Evolutionary conservation across 2,329 filamentous ascomycete species (phyloP), one percentile per base, ranked within the genome.

Genomic region (Hortaea sp.): DNA sequence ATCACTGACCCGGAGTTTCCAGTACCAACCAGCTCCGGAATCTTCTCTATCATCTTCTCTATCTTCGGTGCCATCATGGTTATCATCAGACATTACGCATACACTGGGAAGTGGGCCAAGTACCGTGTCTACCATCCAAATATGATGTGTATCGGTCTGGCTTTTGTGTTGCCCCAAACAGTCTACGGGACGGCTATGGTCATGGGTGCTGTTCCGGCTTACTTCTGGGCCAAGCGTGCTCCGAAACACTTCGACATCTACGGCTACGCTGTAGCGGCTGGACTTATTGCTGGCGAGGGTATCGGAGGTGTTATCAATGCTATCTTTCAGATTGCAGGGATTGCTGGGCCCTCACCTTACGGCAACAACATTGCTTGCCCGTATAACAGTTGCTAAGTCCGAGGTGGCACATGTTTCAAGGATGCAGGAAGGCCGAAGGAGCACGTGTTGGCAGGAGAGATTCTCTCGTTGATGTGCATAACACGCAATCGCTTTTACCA

Each of bases 231-330:
- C 41, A 78, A 73, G 66, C 72, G 67, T 58, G 72, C 68, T 53
- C 66, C 74, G 6, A 66, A 66, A 44, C 67, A 62, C 40, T 81
- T 77, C 60, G 77, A 80, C 49, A 66, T 77, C 30, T 79, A 59
- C 50, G 75, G 74, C 9, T 82, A 78, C 54, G 76, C 76, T 7
- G 66, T 81, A 39, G 78, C 75, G 2, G 75, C 75, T 30, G 78
- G 78, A 41, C 67, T 79, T 51, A 81, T 81, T 58, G 78, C 78
- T 3, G 78, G 78, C 5, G 78, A 82, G 63, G 78, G 78, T 46
- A 73, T 81, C 45, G 78, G 78, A 31, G 78, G 78, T 52, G 76
- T 81, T n/a, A 58, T 82, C 48, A 79, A 79, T 52, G 78, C 78
- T 2, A 59, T 73, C 32, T 68, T 73, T 57, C 66, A 74, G 53